Percentiles rank a stretch among this genome's conserved stretches.
These are phyloP conservation scores for Podaxis carcinomalis DNA, from an alignment of 768 basidiomycete genomes.

Conservation along the genomic window DNA sequence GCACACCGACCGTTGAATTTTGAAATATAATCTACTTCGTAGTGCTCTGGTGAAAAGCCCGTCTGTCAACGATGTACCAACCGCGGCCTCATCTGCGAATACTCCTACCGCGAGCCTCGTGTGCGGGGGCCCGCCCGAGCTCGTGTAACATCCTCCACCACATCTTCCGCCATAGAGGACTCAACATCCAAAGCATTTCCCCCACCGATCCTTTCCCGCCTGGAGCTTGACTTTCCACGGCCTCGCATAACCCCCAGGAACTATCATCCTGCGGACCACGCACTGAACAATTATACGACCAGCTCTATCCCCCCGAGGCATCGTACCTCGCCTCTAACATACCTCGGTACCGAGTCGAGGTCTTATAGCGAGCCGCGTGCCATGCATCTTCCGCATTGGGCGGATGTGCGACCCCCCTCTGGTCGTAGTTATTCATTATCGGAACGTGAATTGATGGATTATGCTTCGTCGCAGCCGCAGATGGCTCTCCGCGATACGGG, in stretches of 20 bases:
- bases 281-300: constrained; percentile 4
- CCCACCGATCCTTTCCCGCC: neutral
- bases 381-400: constrained; percentile 2
- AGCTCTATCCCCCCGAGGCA: neutral
- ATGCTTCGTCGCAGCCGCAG: neutral
- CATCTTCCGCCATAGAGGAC: neutral
- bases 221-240: neutral
- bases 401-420: neutral
- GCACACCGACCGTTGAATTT: neutral
- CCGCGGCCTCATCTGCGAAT: constrained; percentile 48
- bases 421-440: neutral
- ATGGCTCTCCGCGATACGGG: neutral
- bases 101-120: constrained; percentile 36
- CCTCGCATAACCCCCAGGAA: neutral
- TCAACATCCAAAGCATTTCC: neutral
- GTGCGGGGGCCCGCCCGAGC: constrained; percentile 27
- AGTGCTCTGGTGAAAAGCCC: constrained; percentile 60
- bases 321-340: neutral
- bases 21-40: neutral
- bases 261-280: neutral
- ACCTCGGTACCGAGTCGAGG: neutral
- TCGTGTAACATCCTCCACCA: constrained; percentile 13
- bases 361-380: neutral
- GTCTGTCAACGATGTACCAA: constrained; percentile 46
- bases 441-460: neutral